These are phyloP conservation scores for Lathyrus aphaca DNA, from an alignment of 306 rosid genomes.

Conservation along the genomic window DNA sequence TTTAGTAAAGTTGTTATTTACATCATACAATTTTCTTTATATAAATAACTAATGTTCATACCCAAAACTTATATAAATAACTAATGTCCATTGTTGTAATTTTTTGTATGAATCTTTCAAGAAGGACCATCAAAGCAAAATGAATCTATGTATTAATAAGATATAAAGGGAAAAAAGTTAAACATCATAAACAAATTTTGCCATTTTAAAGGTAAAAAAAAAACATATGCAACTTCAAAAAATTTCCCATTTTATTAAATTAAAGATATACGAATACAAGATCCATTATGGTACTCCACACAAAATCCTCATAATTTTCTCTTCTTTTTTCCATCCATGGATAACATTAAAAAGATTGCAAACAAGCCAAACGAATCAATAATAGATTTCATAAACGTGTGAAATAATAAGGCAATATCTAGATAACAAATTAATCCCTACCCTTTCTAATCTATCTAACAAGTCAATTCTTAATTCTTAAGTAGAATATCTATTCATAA, in stretches of 20 bases:
- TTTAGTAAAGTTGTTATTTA: too few species aligned
- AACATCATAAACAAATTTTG: too few species aligned
- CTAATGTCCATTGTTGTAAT: too few species aligned
- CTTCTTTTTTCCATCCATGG: constrained; percentile 14
- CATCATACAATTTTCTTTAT: too few species aligned
- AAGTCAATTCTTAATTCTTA: constrained; percentile 29
- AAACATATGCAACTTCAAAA: background rate
- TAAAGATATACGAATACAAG: background rate
- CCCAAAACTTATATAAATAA: too few species aligned
- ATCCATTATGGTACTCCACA: constrained; percentile 12
- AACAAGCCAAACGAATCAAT: constrained; percentile 46
- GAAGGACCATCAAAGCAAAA: background rate
- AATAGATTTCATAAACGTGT: constrained; percentile 41
- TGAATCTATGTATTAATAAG: background rate
- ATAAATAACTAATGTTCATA: too few species aligned
- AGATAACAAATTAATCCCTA: constrained; percentile 27
- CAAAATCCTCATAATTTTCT: constrained; percentile 31
- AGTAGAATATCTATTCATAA: constrained; percentile 38
- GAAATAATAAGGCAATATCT: constrained; percentile 26
- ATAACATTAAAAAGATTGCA: constrained; percentile 45
- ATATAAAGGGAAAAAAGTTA: background rate
- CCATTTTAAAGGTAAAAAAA: too few species aligned
- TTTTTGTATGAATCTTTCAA: background rate
- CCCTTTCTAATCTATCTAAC: constrained; percentile 16
- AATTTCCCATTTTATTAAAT: constrained; percentile 22